phyloP scores from a whole-genome alignment of 345 rosid genomes.

The Draba incana region DNA sequence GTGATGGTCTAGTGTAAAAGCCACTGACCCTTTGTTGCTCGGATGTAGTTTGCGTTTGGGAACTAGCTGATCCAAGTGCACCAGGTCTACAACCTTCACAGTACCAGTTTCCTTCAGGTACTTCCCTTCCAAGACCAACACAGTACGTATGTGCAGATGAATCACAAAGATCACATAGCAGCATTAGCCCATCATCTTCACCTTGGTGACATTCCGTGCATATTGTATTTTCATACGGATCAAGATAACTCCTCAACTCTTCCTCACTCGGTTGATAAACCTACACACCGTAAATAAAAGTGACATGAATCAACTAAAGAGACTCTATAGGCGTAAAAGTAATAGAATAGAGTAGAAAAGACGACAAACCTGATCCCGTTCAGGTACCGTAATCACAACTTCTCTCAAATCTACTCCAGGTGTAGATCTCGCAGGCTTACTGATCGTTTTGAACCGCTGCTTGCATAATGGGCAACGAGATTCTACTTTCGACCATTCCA shows the following conservation, averaged over 20 bases:
- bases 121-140: constrained; percentile 92
- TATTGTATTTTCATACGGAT: constrained; percentile 90
- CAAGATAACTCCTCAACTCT: constrained; percentile 90
- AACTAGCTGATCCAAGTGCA: constrained; percentile 75
- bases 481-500: constrained; percentile 98
- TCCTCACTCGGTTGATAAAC: constrained; percentile 98
- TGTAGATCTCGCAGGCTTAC: constrained; percentile 74
- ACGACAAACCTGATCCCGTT: constrained; percentile 86
- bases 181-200: constrained; percentile 97
- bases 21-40: constrained; percentile 58
- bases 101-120: constrained; percentile 99
- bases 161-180: constrained; percentile 95
- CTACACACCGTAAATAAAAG: constrained; percentile 45
- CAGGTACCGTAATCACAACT: constrained; percentile 69
- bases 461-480: constrained; percentile 98
- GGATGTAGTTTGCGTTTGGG: constrained; percentile 54
- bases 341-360: constrained; percentile 16
- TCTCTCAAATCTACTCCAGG: constrained; percentile 81
- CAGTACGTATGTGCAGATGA: constrained; percentile 99
- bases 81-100: constrained; percentile 91
- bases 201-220: constrained; percentile 97
- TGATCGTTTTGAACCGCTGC: constrained; percentile 84
- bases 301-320: constrained; percentile 9
- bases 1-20: constrained; percentile 56
- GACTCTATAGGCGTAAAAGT: neutral